Evolutionary conservation across 495 filamentous ascomycete genomes (phyloP).

Genomic region (Parathielavia appendiculata): DNA sequence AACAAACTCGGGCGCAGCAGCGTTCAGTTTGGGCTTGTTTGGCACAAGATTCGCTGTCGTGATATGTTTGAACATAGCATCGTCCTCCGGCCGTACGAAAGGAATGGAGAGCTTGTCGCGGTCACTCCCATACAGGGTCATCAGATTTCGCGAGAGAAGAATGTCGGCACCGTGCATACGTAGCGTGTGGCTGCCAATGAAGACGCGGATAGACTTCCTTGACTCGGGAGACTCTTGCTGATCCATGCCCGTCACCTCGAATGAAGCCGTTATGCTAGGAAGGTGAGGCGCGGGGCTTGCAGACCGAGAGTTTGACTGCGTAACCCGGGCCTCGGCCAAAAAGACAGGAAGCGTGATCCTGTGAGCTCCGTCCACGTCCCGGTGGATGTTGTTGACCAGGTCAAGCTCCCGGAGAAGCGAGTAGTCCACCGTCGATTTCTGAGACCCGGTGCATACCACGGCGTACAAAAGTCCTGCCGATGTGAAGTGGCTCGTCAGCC

Average conservation of each 20-base stretch:
- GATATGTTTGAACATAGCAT: conserved; percentile 69
- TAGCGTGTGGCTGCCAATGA: conserved; percentile 82
- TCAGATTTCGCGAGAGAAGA: conserved; percentile 81
- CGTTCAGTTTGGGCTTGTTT: conserved; percentile 46
- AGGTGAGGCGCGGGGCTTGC: conserved; percentile 72
- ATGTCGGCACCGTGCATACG: conserved; percentile 86
- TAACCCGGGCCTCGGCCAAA: conserved; percentile 82
- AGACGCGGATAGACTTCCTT: conserved; percentile 63
- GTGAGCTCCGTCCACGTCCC: conserved; percentile 55
- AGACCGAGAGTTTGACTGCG: conserved; percentile 65
- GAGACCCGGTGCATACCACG: conserved; percentile 86
- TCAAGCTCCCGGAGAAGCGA: conserved; percentile 67
- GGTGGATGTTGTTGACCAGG: conserved; percentile 59
- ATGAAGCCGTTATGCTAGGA: conserved; percentile 70
- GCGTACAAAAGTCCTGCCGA: conserved; percentile 85
- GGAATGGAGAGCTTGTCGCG: conserved; percentile 86
- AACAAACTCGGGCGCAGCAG: conserved; percentile 46
- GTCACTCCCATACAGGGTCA: conserved; percentile 82
- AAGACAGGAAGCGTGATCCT: conserved; percentile 76
- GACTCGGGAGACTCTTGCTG: conserved; percentile 39
- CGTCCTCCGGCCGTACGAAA: conserved; percentile 88
- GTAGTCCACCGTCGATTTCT: conserved; percentile 70
- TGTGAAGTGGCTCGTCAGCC: conserved; percentile 81
- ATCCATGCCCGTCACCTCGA: conserved; percentile 60
- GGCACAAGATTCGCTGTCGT: conserved; percentile 53